Evolutionary conservation across 805 yeast genomes (phyloP).

Genomic region (Suhomyces sp.): DNA sequence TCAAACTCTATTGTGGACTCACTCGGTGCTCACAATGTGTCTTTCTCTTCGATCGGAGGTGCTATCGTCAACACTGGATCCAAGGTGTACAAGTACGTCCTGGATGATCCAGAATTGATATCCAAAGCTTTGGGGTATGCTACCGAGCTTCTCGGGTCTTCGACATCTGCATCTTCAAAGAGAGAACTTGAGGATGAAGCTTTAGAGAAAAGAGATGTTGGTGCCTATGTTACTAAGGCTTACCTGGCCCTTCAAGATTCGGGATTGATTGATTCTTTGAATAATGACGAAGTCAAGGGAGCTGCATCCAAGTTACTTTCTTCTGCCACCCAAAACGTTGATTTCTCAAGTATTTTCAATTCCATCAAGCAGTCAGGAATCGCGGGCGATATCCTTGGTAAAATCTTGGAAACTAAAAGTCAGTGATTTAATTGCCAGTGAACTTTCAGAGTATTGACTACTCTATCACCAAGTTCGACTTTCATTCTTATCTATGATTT

Average conservation of each 20-base stretch:
- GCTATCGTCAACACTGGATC: constrained; percentile 13
- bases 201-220: constrained; percentile 15
- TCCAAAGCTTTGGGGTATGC: constrained; percentile 17
- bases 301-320: constrained; percentile 20
- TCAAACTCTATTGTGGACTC: constrained; percentile 14
- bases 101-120: constrained; percentile 15
- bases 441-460: no score
- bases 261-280: constrained; percentile 21
- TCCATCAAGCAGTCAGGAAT: constrained; percentile 29
- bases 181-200: constrained; percentile 9
- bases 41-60: constrained; percentile 14
- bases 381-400: constrained; percentile 15
- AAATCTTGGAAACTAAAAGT: constrained; percentile 5
- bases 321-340: constrained; percentile 20
- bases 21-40: constrained; percentile 15
- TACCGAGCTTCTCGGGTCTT: constrained; percentile 10
- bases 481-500: no score
- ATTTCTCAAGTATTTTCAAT: constrained; percentile 21
- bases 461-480: no score
- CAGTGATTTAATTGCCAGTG: no score
- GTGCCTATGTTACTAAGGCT: constrained; percentile 15
- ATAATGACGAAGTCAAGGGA: constrained; percentile 19
- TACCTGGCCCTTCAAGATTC: constrained; percentile 22
- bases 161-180: constrained; percentile 6
- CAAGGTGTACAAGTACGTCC: constrained; percentile 16